Percentiles rank a stretch among this genome's conserved stretches.
These are phyloP conservation scores for Aciculosporium take DNA, from an alignment of 2,329 filamentous ascomycete genomes.

Conservation along the genomic window DNA sequence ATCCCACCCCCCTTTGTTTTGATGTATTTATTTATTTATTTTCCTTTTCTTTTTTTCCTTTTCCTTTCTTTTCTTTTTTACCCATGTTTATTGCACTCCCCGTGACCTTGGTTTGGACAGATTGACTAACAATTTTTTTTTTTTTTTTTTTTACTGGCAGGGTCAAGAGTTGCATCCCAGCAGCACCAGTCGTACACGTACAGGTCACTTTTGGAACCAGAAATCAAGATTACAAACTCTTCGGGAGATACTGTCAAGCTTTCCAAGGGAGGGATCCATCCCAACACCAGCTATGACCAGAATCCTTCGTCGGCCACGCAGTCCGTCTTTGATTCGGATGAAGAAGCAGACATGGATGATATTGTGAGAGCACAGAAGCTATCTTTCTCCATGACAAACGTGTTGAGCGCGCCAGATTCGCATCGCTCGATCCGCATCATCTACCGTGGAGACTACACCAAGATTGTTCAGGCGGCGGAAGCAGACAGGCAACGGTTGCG, in stretches of 20 bases:
- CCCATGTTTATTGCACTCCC: not conserved
- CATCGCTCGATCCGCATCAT: conserved; percentile 81
- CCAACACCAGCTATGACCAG: conserved; percentile 71
- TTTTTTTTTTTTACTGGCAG: conserved; percentile 16
- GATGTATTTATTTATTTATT: too few relatives aligned
- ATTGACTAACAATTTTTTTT: too few relatives aligned
- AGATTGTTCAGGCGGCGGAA: conserved; percentile 63
- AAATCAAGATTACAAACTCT: conserved; percentile 50
- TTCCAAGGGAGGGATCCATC: conserved; percentile 52
- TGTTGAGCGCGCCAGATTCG: conserved; percentile 59
- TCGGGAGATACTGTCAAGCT: conserved; percentile 44
- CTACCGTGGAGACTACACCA: conserved; percentile 70
- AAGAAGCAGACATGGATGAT: conserved; percentile 70
- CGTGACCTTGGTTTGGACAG: too few relatives aligned
- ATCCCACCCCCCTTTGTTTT: too few relatives aligned
- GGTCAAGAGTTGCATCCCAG: conserved; percentile 37
- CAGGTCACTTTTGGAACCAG: conserved; percentile 51
- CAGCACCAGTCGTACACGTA: conserved; percentile 37
- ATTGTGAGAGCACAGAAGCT: conserved; percentile 81
- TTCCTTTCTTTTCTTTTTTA: not conserved
- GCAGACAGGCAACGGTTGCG: conserved; percentile 65
- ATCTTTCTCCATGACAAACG: conserved; percentile 63
- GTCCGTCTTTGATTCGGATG: conserved; percentile 64
- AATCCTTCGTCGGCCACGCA: conserved; percentile 38
- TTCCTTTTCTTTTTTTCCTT: not conserved